Base-by-base conservation (phyloP, 2,329 filamentous ascomycete genomes). In the Sclerotinia borealis region DNA sequence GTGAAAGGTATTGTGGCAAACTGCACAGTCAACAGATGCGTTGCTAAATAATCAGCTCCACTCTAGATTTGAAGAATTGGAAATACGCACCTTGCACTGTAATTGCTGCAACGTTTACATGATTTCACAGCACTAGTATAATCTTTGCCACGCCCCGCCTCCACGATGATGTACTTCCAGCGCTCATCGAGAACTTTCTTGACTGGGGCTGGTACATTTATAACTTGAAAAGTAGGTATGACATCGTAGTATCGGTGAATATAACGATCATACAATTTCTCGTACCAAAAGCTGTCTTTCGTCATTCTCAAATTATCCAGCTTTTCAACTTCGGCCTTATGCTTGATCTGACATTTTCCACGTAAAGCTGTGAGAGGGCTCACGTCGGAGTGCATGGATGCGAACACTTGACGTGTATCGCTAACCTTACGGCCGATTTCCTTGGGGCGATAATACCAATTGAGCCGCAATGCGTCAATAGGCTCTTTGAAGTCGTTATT, bases 191-290 rank as follows among this genome's bases (percentile, higher is more conserved):
- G 83, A 63, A 96, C 93, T 77, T 91, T 96, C 77, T 98, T 98
- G 73, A 99, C 93, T 74, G 90, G 91, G 69, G 89, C 89, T 6
- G 95, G 95, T 54, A 99, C 95, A 74, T 99, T 99, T 79, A 98
- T 93, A 72, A 99, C 95, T 72, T 90, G 87, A 65, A 84, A 85
- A 17, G 93, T 96, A 1, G 95, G 93, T 66, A 99, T 93, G 61
- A 97, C 90, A 72, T 99, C 95, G 81, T 98, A 98, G 77, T 93
- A 93, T 67, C 96, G 93, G 75, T 96, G 92, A 68, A 99, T 98
- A 79, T 98, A 99, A 64, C 95, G 90, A 78, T 99, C 95, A 76
- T 96, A 98, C 71, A 98, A 85, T 75, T 97, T 96, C 73, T 96
- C 93, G 75, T 91, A 99, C 90, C 93, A 99, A 76, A 99, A 99